Evolutionary conservation across 2,329 filamentous ascomycete species (phyloP).

Genomic region (Nemania sp.): DNA sequence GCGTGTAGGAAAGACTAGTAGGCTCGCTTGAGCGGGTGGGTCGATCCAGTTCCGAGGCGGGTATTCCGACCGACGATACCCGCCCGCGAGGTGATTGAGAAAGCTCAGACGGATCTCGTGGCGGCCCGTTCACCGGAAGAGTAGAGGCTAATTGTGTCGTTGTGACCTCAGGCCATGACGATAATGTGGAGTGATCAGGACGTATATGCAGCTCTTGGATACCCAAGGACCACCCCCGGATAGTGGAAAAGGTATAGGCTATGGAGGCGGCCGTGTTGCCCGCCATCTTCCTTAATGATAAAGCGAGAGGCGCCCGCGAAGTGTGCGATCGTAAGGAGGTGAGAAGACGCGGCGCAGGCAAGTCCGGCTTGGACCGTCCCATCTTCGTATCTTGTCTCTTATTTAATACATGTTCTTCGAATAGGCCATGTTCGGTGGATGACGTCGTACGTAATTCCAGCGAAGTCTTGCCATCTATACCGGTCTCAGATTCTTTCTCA

Average conservation of each 20-base stretch:
- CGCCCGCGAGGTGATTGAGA: constrained; percentile 32
- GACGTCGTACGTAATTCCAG: constrained; percentile 1
- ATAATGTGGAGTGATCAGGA: constrained; percentile 33
- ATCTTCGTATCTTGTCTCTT: not conserved
- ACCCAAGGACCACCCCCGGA: constrained; percentile 83
- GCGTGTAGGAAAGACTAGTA: constrained; percentile 68
- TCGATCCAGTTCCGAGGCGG: not conserved
- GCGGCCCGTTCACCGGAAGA: constrained; percentile 34
- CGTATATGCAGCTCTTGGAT: constrained; percentile 83
- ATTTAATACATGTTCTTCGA: constrained; percentile 5
- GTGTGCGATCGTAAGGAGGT: constrained; percentile 81
- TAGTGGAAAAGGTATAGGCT: constrained; percentile 79
- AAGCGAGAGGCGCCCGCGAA: constrained; percentile 73
- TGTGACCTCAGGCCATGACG: constrained; percentile 39
- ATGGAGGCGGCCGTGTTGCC: constrained; percentile 76
- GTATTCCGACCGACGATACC: not conserved
- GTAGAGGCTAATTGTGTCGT: constrained; percentile 48
- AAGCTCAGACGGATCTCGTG: constrained; percentile 24
- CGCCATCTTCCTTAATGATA: constrained; percentile 75
- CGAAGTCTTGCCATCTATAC: constrained; percentile 1
- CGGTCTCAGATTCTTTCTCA: constrained; percentile 10
- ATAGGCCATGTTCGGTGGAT: not conserved
- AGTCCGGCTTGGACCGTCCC: constrained; percentile 1
- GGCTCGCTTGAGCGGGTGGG: constrained; percentile 49
- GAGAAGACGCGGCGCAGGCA: constrained; percentile 60